phyloP scores from a whole-genome alignment of 148 eudicot species.

The Euryodendron excelsum region DNA sequence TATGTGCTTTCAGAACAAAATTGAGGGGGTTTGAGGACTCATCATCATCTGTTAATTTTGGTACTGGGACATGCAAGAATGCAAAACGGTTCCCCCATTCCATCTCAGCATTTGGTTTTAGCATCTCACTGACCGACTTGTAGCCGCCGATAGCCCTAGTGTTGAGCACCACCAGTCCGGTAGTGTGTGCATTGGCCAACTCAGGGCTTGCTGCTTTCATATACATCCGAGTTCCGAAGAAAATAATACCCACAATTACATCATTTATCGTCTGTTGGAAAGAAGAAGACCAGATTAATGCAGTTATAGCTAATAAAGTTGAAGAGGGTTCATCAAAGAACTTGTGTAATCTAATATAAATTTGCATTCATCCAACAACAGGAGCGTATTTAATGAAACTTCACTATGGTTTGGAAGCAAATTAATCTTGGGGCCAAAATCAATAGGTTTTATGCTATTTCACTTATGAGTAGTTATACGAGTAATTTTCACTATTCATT shows the following conservation, averaged over 20 bases:
- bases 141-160: slow-evolving; percentile 38
- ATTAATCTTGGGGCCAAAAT: too few species aligned
- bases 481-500: too few species aligned
- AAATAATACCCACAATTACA: slow-evolving; percentile 36
- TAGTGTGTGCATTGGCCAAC: slow-evolving; percentile 11
- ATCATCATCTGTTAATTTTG: slow-evolving; percentile 14
- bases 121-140: slow-evolving; percentile 40
- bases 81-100: slow-evolving; percentile 52
- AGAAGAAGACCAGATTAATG: too few species aligned
- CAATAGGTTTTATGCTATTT: too few species aligned
- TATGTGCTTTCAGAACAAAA: slow-evolving; percentile 25
- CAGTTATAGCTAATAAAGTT: too few species aligned
- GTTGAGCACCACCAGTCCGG: slow-evolving; percentile 45
- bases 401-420: too few species aligned
- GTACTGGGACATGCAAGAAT: slow-evolving; percentile 34
- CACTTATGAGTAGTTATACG: too few species aligned
- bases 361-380: too few species aligned
- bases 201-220: slow-evolving; percentile 28
- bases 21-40: slow-evolving; percentile 27
- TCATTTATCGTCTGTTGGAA: slow-evolving; percentile 50
- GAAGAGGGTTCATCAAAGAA: too few species aligned
- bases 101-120: slow-evolving; percentile 29
- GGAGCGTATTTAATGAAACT: too few species aligned
- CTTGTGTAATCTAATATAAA: too few species aligned
- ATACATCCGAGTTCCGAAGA: slow-evolving; percentile 36